Conservation (phyloP, 768 basidiomycete species). For the Lactarius sp. region DNA sequence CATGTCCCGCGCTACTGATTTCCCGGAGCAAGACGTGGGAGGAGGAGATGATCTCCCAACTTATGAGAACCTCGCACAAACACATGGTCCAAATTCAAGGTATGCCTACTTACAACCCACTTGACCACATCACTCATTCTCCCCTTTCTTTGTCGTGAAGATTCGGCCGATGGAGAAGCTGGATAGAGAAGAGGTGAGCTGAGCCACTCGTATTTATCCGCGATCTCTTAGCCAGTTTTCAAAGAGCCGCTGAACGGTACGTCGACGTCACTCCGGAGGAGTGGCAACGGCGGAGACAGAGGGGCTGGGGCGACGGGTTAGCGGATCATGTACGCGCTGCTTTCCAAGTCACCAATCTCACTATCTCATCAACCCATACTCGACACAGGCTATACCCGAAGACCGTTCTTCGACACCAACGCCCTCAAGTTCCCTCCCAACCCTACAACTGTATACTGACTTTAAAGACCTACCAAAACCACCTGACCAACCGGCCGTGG, state of each 20-base stretch:
- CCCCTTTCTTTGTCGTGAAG: conserved; percentile 35
- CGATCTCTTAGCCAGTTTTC: background rate
- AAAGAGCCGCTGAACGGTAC: conserved; percentile 82
- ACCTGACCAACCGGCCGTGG: conserved; percentile 22
- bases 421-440: conserved; percentile 12
- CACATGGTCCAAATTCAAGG: conserved; percentile 83
- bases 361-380: background rate
- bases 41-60: conserved; percentile 61
- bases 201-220: background rate
- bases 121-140: background rate
- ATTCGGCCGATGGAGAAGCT: conserved; percentile 80
- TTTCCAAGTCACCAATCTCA: conserved; percentile 6
- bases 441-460: conserved; percentile 29
- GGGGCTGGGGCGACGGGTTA: conserved; percentile 65
- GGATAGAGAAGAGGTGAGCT: conserved; percentile 81
- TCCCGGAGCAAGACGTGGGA: conserved; percentile 39
- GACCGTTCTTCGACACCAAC: conserved; percentile 6
- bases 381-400: conserved; percentile 7
- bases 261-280: conserved; percentile 58
- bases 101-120: conserved; percentile 28
- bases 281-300: conserved; percentile 47
- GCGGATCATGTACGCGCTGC: conserved; percentile 18
- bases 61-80: conserved; percentile 72
- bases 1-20: conserved; percentile 25
- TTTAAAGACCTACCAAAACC: conserved; percentile 22